phyloP scores from a whole-genome alignment of 1,284 basidiomycete genomes.

The Wallemia ichthyophaga region DNA sequence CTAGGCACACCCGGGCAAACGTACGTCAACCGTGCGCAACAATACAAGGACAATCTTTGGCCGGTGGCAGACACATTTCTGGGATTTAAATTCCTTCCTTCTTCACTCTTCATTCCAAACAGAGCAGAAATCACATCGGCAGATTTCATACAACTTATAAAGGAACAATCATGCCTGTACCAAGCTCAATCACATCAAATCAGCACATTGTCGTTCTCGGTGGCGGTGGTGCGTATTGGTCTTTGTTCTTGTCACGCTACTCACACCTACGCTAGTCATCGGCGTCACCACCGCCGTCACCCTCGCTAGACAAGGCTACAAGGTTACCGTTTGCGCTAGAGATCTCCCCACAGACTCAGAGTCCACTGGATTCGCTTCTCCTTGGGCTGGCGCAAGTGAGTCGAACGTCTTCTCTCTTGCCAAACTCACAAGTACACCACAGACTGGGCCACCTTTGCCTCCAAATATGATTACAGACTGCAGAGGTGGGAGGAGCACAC shows the following conservation, averaged over 20 bases:
- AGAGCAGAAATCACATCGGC: neutral
- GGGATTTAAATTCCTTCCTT: neutral
- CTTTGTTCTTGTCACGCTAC: neutral
- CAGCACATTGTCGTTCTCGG: neutral
- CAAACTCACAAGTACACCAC: slow-evolving; percentile 18
- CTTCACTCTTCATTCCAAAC: neutral
- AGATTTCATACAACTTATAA: neutral
- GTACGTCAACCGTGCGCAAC: too few relatives aligned
- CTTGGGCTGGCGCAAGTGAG: slow-evolving; percentile 29
- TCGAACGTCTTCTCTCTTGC: neutral
- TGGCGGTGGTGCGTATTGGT: neutral
- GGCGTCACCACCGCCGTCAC: slow-evolving; percentile 19
- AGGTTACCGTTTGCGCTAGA: slow-evolving; percentile 29
- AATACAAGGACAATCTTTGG: too few relatives aligned
- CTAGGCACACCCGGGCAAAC: too few relatives aligned
- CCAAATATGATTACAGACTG: slow-evolving; percentile 19
- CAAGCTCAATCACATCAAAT: neutral
- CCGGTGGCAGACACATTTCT: too few relatives aligned
- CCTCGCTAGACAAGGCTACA: slow-evolving; percentile 18
- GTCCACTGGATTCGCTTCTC: slow-evolving; percentile 30
- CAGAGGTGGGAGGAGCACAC: slow-evolving; percentile 12
- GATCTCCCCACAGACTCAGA: slow-evolving; percentile 32
- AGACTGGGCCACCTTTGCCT: slow-evolving; percentile 30
- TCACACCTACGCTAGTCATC: slow-evolving; percentile 13
- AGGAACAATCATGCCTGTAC: neutral